Evolutionary conservation across 2,329 filamentous ascomycete genomes (phyloP).

Genomic region (Monosporascus sp.): DNA sequence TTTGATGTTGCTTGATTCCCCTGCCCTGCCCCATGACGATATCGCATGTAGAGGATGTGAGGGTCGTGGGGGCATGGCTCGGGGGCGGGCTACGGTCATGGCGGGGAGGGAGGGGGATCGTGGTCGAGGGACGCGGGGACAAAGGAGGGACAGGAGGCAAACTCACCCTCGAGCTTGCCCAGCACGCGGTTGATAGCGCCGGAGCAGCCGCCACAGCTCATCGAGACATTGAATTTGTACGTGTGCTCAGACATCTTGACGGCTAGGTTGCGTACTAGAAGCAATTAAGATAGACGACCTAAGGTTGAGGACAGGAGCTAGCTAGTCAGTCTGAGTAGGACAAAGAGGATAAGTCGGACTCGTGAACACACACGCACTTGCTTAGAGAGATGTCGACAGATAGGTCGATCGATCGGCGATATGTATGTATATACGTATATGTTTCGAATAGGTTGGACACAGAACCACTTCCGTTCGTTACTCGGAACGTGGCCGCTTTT

Average conservation of each 20-base stretch:
- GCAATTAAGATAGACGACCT: not conserved
- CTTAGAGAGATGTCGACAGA: too few relatives aligned
- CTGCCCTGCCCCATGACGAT: not conserved
- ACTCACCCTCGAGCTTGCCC: slow-evolving; percentile 81
- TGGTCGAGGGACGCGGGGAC: not conserved
- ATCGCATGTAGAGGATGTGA: not conserved
- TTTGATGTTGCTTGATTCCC: too few relatives aligned
- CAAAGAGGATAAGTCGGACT: too few relatives aligned
- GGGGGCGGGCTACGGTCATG: too few relatives aligned
- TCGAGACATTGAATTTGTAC: slow-evolving; percentile 92
- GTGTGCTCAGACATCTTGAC: slow-evolving; percentile 69
- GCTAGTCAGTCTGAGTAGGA: too few relatives aligned
- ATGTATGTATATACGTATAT: too few relatives aligned
- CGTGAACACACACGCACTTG: too few relatives aligned
- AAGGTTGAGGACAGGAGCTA: too few relatives aligned
- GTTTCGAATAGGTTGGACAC: too few relatives aligned
- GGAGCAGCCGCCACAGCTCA: slow-evolving; percentile 95
- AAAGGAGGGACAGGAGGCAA: slow-evolving; percentile 2
- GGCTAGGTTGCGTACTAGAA: slow-evolving; percentile 2
- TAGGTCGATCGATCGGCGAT: too few relatives aligned
- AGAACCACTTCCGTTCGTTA: too few relatives aligned
- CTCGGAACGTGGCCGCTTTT: too few relatives aligned
- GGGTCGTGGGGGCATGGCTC: not conserved
- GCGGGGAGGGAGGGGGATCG: not conserved
- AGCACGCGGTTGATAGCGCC: slow-evolving; percentile 88